These are phyloP conservation scores for Hypoxylon sp. DNA, from an alignment of 2,329 filamentous ascomycete species.

Conservation along the genomic window DNA sequence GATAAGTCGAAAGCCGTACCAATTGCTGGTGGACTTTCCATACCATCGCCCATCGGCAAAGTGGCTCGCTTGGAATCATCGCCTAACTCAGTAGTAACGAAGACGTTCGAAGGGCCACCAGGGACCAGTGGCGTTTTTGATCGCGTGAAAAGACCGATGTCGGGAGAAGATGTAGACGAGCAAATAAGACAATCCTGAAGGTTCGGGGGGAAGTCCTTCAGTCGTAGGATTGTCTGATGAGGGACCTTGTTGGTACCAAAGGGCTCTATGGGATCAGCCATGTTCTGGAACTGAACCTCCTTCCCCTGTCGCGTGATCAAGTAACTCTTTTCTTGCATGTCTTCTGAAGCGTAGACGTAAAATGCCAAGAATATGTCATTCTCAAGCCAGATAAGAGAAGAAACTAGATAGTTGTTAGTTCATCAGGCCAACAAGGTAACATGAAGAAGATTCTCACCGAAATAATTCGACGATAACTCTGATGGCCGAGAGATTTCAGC, in stretches of 20 bases:
- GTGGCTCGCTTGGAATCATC: slow-evolving; percentile 79
- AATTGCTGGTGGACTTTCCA: slow-evolving; percentile 78
- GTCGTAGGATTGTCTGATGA: slow-evolving; percentile 78
- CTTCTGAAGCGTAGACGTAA: slow-evolving; percentile 72
- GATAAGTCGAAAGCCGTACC: slow-evolving; percentile 88
- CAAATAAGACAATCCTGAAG: slow-evolving; percentile 84
- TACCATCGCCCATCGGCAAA: slow-evolving; percentile 73
- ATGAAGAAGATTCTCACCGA: slow-evolving; percentile 62
- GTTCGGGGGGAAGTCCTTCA: slow-evolving; percentile 82
- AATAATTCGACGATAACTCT: slow-evolving; percentile 66
- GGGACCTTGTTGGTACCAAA: slow-evolving; percentile 73
- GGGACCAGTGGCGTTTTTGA: slow-evolving; percentile 73
- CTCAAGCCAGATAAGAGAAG: slow-evolving; percentile 86
- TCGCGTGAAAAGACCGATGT: slow-evolving; percentile 80
- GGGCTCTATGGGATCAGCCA: slow-evolving; percentile 77
- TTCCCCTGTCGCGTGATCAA: slow-evolving; percentile 74
- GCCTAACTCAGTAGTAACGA: slow-evolving; percentile 75
- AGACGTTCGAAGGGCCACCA: slow-evolving; percentile 70
- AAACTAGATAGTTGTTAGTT: slow-evolving; percentile 62
- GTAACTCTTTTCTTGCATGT: slow-evolving; percentile 76
- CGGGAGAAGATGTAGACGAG: slow-evolving; percentile 79
- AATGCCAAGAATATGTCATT: slow-evolving; percentile 85
- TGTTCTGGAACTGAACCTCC: slow-evolving; percentile 75
- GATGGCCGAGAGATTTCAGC: slow-evolving; percentile 82
- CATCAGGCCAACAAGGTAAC: slow-evolving; percentile 1